Base-by-base conservation (phyloP, 2,329 filamentous ascomycete species). In the Sphaerostilbella broomeana region DNA sequence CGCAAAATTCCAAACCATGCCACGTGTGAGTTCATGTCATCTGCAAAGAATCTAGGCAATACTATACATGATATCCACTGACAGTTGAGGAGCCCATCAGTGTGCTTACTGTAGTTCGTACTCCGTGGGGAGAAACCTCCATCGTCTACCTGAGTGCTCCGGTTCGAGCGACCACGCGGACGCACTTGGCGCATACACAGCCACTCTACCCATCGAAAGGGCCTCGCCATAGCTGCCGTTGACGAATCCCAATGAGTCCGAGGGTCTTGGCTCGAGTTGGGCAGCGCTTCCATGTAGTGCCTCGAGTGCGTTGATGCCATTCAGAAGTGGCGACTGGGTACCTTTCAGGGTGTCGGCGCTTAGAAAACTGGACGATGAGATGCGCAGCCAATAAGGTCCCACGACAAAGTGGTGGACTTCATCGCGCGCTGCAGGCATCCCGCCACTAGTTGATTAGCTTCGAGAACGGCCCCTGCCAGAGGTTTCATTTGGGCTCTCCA, bases 241-340 rank as follows among this genome's bases (percentile, higher is more conserved):
- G n/a, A n/a, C n/a, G n/a, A n/a, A n/a, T n/a, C n/a, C n/a, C n/a
- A n/a, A n/a, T n/a, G n/a, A n/a, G n/a, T n/a, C n/a, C n/a, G 18
- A 24, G 29, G 24, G 40, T 41, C 46, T 47, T 47, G 47, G 45
- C 42, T 38, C 38, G n/a, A 28, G 20, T 10, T 24, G 21, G 27
- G 33, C 43, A 42, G 47, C 47, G 47, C 47, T 49, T 49, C 37
- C 37, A 43, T 35, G 11, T 27, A 33, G 34, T 22, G 25, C 35
- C 32, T 32, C 37, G 29, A 33, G 33, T 34, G 19, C 20, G 26
- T 27, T 12, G 27, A 22, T 27, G 15, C 18, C 17, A n/a, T n/a
- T n/a, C n/a, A n/a, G n/a, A n/a, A n/a, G n/a, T n/a, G n/a, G n/a
- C 21, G 17, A 39, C 15, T 40, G 38, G 38, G 25, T 17, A 17